phyloP scores from a whole-genome alignment of 2,329 filamentous ascomycete genomes.

The Ascochyta fabae region DNA sequence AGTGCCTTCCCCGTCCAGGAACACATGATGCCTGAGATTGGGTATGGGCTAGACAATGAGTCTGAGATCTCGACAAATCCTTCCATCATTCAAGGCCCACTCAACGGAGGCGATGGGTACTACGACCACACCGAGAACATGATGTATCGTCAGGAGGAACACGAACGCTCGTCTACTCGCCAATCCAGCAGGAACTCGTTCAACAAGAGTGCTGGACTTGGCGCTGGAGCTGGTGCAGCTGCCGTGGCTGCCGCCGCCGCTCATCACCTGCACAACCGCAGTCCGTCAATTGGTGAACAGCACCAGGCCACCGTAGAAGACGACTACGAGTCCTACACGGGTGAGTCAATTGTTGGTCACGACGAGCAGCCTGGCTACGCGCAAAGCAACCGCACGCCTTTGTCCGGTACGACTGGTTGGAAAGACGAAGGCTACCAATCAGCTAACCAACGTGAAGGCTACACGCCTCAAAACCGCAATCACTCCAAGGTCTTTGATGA shows the following conservation, averaged over 20 bases:
- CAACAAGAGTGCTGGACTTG: conserved; percentile 45
- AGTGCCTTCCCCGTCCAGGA: conserved; percentile 72
- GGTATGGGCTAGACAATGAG: conserved; percentile 64
- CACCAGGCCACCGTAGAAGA: conserved; percentile 49
- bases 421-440: conserved; percentile 91
- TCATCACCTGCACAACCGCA: conserved; percentile 45
- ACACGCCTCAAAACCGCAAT: conserved; percentile 54
- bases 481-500: conserved; percentile 61
- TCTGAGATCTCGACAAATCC: conserved; percentile 82
- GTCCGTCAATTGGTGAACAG: conserved; percentile 35
- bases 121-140: conserved; percentile 51
- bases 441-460: conserved; percentile 64
- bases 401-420: conserved; percentile 62
- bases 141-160: conserved; percentile 43
- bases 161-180: conserved; percentile 37
- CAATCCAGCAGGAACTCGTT: conserved; percentile 40
- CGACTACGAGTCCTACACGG: conserved; percentile 43
- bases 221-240: conserved; percentile 58
- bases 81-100: conserved; percentile 78
- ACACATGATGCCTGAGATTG: conserved; percentile 79
- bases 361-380: conserved; percentile 41
- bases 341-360: conserved; percentile 45
- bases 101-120: conserved; percentile 60
- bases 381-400: conserved; percentile 42
- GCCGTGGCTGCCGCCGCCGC: conserved; percentile 62